These are phyloP conservation scores for Fraxinus ornus DNA, from an alignment of 305 asterid genomes.

Conservation along the genomic window DNA sequence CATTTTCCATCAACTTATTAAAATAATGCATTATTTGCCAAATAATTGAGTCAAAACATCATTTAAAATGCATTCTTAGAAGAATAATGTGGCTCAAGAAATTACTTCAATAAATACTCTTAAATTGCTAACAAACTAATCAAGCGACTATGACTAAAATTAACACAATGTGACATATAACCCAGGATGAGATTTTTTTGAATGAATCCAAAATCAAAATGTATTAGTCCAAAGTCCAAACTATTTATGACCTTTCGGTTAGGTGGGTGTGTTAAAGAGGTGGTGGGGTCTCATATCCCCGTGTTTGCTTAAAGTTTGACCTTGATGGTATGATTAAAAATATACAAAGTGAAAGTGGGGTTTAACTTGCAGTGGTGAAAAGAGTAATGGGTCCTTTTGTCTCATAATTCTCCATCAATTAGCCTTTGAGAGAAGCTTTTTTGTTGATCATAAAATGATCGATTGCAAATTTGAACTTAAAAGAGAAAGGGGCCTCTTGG, in stretches of 20 bases:
- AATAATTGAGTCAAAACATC: too few species aligned
- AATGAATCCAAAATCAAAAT: too few species aligned
- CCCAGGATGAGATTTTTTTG: neutral
- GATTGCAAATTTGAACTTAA: constrained; percentile 37
- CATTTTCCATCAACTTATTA: too few species aligned
- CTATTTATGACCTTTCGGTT: neutral
- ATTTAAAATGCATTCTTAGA: too few species aligned
- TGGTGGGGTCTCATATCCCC: constrained; percentile 20
- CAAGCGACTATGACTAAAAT: neutral
- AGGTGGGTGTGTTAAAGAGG: neutral
- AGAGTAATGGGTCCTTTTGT: constrained; percentile 49
- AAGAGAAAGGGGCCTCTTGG: constrained; percentile 24
- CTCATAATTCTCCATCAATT: constrained; percentile 49
- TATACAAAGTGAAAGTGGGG: constrained; percentile 41
- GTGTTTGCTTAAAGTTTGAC: constrained; percentile 50
- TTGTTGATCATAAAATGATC: constrained; percentile 40
- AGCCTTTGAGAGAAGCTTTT: constrained; percentile 35
- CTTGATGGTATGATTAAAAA: constrained; percentile 43
- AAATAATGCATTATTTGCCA: too few species aligned
- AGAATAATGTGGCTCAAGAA: too few species aligned
- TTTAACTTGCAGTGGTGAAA: constrained; percentile 53
- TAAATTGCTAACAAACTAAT: too few species aligned
- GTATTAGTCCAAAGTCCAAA: neutral
- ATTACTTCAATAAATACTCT: neutral
- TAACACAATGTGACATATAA: too few species aligned